Evolutionary conservation across 139 green algal species (phyloP).

Genomic region (Volvox africanus): DNA sequence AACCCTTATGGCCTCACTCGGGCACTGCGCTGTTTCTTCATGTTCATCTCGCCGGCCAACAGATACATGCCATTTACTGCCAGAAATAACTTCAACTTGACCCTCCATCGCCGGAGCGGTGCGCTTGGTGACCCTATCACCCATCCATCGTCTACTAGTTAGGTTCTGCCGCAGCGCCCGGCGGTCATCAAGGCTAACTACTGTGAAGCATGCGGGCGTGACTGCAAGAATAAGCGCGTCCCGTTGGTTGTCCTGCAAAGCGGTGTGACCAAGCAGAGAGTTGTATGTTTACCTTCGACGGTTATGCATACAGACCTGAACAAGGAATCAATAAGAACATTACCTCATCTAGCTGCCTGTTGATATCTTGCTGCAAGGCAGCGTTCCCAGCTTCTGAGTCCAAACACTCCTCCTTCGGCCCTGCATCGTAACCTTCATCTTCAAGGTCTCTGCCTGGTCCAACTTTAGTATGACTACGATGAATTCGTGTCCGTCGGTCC

Average conservation of each 20-base stretch:
- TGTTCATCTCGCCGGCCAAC: no score
- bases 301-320: no score
- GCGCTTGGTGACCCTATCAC: background rate
- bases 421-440: background rate
- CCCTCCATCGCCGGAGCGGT: background rate
- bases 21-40: no score
- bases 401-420: background rate
- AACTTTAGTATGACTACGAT: background rate
- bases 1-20: background rate
- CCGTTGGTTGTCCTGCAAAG: background rate
- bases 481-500: background rate
- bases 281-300: no score
- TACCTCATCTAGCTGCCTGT: no score
- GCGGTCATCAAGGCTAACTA: background rate
- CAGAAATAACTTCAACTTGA: background rate
- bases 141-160: slow-evolving; percentile 3
- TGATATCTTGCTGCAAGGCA: no score
- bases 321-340: no score
- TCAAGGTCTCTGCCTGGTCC: background rate
- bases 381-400: no score
- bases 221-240: background rate
- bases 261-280: no score
- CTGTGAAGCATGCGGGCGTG: slow-evolving; percentile 15
- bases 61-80: background rate
- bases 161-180: slow-evolving; percentile 3